These are phyloP conservation scores for Auricularia auricula-judae DNA, from an alignment of 768 basidiomycete genomes.

Conservation along the genomic window DNA sequence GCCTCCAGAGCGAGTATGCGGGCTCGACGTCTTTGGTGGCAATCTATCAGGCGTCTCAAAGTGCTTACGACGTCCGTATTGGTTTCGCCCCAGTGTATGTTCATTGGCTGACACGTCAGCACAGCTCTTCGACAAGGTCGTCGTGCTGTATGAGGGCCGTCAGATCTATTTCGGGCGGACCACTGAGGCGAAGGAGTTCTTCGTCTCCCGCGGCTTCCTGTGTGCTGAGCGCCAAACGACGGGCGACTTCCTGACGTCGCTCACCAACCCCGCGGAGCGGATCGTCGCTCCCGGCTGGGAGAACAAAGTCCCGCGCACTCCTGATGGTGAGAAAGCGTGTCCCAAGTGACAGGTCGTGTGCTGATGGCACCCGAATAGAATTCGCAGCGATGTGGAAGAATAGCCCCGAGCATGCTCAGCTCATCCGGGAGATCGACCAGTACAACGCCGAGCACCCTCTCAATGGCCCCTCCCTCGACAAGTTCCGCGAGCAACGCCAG, in stretches of 20 bases:
- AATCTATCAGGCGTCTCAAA: constrained; percentile 33
- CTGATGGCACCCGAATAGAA: constrained; percentile 12
- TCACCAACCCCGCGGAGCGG: constrained; percentile 30
- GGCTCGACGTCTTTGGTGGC: constrained; percentile 32
- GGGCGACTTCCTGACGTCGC: constrained; percentile 35
- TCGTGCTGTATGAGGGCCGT: constrained; percentile 35
- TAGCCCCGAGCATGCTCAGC: constrained; percentile 21
- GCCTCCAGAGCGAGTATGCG: constrained; percentile 29
- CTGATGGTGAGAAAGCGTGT: constrained; percentile 11
- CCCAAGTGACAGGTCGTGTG: neutral
- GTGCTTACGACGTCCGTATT: constrained; percentile 26
- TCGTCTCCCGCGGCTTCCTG: constrained; percentile 34
- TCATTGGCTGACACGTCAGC: neutral
- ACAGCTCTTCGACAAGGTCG: constrained; percentile 33
- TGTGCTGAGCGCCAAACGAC: constrained; percentile 34
- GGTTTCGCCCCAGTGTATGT: no score
- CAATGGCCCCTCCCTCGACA: constrained; percentile 14
- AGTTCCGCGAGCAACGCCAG: constrained; percentile 21
- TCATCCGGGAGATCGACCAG: constrained; percentile 18
- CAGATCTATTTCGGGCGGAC: constrained; percentile 37
- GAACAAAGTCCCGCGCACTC: constrained; percentile 28
- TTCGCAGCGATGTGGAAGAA: constrained; percentile 28
- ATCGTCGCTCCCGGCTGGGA: constrained; percentile 23
- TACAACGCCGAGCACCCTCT: constrained; percentile 23
- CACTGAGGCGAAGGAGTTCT: constrained; percentile 30